phyloP scores from a whole-genome alignment of 768 basidiomycete genomes.

The Rhizopogon rudus region DNA sequence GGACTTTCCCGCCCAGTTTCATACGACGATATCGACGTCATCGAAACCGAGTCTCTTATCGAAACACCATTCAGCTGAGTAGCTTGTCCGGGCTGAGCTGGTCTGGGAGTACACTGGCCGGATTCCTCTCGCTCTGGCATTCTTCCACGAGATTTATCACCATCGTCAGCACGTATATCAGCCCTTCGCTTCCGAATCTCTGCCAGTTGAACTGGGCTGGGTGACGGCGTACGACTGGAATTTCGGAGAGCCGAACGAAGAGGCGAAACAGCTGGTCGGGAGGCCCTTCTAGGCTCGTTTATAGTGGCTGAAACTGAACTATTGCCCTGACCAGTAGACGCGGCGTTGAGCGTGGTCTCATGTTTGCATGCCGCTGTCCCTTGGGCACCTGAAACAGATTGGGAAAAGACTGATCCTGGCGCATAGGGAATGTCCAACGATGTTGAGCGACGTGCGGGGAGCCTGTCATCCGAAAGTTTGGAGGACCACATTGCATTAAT shows the following conservation, averaged over 20 bases:
- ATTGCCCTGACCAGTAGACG: not conserved
- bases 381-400: not conserved
- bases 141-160: not conserved
- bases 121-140: conserved; percentile 5
- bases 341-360: not conserved
- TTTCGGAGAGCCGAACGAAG: conserved; percentile 61
- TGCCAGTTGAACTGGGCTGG: conserved; percentile 17
- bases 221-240: conserved; percentile 46
- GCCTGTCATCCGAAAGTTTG: not conserved
- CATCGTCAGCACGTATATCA: not conserved
- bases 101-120: not conserved
- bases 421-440: conserved; percentile 23
- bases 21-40: conserved; percentile 55
- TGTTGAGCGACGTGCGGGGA: not conserved
- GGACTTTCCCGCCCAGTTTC: conserved; percentile 60
- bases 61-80: conserved; percentile 13
- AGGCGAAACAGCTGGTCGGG: conserved; percentile 40
- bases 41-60: conserved; percentile 29
- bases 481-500: not conserved
- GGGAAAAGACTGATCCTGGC: conserved; percentile 7
- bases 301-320: not conserved
- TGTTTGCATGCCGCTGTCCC: not conserved
- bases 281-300: not conserved
- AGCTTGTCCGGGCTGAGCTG: not conserved
- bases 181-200: not conserved